Evolutionary conservation across 352 stramenopile genomes (phyloP).

Genomic region (Pythium vanterpoolii): DNA sequence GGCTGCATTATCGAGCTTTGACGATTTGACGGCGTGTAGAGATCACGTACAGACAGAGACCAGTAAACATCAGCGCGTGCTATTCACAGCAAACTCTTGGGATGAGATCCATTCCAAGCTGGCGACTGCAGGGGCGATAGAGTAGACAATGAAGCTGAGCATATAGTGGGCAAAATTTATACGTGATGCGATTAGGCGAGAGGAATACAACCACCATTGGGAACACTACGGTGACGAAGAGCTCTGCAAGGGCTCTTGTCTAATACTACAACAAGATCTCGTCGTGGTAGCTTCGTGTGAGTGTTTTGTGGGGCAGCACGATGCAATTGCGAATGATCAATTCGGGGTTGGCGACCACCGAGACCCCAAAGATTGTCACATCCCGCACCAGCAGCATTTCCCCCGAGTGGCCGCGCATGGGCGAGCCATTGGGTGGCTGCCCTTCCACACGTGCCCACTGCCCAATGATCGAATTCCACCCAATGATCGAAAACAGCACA

Average conservation of each 20-base stretch:
- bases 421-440: constrained; percentile 73
- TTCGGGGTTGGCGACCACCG: constrained; percentile 83
- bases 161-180: too few relatives aligned
- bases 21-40: not conserved
- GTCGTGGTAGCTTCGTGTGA: constrained; percentile 87
- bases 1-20: constrained; percentile 21
- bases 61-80: constrained; percentile 9
- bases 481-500: constrained; percentile 84
- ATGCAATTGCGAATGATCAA: constrained; percentile 90
- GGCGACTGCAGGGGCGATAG: not conserved
- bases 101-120: constrained; percentile 19
- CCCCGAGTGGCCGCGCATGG: constrained; percentile 62
- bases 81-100: constrained; percentile 31
- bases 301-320: constrained; percentile 84
- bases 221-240: too few relatives aligned
- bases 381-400: constrained; percentile 82
- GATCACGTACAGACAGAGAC: not conserved
- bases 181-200: too few relatives aligned
- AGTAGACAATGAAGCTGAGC: too few relatives aligned
- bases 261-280: constrained; percentile 79
- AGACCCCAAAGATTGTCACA: constrained; percentile 87
- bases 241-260: not conserved
- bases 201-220: too few relatives aligned
- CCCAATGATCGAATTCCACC: constrained; percentile 87
- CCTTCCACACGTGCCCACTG: constrained; percentile 86